Evolutionary conservation across 1,284 basidiomycete species (phyloP).

Genomic region (Meripilus lineatus): DNA sequence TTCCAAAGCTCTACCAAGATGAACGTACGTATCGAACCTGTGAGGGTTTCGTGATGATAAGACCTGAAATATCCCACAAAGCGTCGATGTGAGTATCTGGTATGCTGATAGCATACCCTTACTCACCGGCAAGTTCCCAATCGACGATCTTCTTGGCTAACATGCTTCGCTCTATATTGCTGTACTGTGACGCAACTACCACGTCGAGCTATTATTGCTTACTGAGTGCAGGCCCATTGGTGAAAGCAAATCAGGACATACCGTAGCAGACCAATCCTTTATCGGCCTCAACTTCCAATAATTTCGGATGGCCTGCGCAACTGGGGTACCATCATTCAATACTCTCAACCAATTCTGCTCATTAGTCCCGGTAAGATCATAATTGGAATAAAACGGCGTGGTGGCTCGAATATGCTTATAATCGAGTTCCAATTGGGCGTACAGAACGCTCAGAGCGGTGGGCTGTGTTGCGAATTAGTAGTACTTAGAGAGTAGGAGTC

Average conservation of each 20-base stretch:
- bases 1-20: neutral
- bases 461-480: too few relatives aligned
- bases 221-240: too few relatives aligned
- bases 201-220: too few relatives aligned
- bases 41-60: conserved; percentile 32
- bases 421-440: conserved; percentile 47
- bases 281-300: too few relatives aligned
- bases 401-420: conserved; percentile 39
- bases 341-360: too few relatives aligned
- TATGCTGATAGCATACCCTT: too few relatives aligned
- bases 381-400: conserved; percentile 42
- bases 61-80: conserved; percentile 25
- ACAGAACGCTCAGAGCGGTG: conserved; percentile 41
- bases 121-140: conserved; percentile 35
- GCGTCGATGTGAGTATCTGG: neutral
- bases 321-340: too few relatives aligned
- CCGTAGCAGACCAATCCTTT: too few relatives aligned
- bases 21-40: conserved; percentile 38
- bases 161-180: conserved; percentile 30
- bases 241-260: too few relatives aligned
- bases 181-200: too few relatives aligned
- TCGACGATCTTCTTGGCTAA: conserved; percentile 32
- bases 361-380: conserved; percentile 40
- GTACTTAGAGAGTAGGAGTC: too few relatives aligned
- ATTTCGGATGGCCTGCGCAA: too few relatives aligned